Conservation (phyloP, 305 asterid species). For the Fraxinus platypoda region DNA sequence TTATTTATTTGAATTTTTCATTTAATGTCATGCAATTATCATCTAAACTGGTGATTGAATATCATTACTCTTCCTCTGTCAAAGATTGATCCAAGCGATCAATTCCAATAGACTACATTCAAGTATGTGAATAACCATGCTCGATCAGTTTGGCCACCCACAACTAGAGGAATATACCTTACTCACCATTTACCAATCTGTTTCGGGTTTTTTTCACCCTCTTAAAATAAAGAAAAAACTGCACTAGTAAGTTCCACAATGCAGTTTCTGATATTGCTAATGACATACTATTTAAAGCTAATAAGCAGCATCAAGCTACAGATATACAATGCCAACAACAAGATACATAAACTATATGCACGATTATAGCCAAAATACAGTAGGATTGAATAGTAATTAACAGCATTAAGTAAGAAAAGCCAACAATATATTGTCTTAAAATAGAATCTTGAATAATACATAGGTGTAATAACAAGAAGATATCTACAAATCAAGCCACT, state of each 20-base stretch:
- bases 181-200: too few species aligned
- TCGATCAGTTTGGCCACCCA: too few species aligned
- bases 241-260: not conserved
- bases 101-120: not conserved
- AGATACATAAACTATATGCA: not conserved
- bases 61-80: too few species aligned
- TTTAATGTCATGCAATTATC: too few species aligned
- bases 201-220: too few species aligned
- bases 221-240: not conserved
- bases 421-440: not conserved
- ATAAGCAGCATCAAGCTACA: not conserved
- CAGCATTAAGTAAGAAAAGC: not conserved
- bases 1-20: too few species aligned
- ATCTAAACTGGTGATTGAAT: too few species aligned
- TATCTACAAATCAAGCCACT: slow-evolving; percentile 9
- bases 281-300: not conserved
- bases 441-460: not conserved
- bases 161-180: too few species aligned
- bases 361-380: not conserved
- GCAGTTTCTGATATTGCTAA: not conserved
- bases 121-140: too few species aligned
- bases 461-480: not conserved
- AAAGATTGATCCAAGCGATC: not conserved
- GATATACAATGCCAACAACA: not conserved
- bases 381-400: not conserved